phyloP scores from a whole-genome alignment of 164 flowering plant genomes.

The Chimonanthus salicifolius region DNA sequence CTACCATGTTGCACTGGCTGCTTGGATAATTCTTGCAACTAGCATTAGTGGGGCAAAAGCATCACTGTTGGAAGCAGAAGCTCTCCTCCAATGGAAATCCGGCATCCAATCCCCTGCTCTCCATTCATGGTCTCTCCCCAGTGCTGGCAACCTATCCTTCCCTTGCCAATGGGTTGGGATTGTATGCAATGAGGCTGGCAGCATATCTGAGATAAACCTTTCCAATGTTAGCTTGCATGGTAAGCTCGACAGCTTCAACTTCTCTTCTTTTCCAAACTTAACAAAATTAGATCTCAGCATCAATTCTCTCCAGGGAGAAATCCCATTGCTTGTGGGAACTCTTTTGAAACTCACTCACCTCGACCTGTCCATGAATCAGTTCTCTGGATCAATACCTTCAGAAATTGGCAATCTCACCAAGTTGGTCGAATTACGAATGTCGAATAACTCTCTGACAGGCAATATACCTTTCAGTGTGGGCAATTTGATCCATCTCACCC shows the following conservation, averaged over 20 bases:
- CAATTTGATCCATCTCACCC: neutral
- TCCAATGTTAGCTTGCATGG: constrained; percentile 4
- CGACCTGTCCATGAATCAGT: constrained; percentile 7
- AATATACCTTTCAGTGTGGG: neutral
- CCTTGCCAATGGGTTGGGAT: constrained; percentile 17
- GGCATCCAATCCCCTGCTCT: constrained; percentile 8
- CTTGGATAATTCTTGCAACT: neutral
- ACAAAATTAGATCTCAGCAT: constrained; percentile 12
- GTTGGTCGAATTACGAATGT: too few relatives aligned
- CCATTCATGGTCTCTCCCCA: constrained; percentile 16
- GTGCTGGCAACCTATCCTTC: constrained; percentile 1
- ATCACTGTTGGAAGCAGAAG: constrained; percentile 19
- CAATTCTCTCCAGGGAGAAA: constrained; percentile 7
- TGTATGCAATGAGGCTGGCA: constrained; percentile 11
- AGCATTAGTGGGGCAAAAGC: neutral
- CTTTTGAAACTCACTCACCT: constrained; percentile 6
- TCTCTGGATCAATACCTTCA: constrained; percentile 19
- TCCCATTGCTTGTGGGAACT: constrained; percentile 18
- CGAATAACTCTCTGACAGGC: neutral
- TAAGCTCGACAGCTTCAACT: constrained; percentile 13
- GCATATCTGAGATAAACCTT: constrained; percentile 9
- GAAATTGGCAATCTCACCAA: constrained; percentile 23
- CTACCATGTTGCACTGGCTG: neutral
- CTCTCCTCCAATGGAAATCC: constrained; percentile 33
- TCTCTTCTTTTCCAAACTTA: constrained; percentile 24